A percentile compares a stretch with the other conserved stretches of the same genome.
Conservation (phyloP, 371 early-diverging fungal genomes). For the Apophysomyces elegans region DNA sequence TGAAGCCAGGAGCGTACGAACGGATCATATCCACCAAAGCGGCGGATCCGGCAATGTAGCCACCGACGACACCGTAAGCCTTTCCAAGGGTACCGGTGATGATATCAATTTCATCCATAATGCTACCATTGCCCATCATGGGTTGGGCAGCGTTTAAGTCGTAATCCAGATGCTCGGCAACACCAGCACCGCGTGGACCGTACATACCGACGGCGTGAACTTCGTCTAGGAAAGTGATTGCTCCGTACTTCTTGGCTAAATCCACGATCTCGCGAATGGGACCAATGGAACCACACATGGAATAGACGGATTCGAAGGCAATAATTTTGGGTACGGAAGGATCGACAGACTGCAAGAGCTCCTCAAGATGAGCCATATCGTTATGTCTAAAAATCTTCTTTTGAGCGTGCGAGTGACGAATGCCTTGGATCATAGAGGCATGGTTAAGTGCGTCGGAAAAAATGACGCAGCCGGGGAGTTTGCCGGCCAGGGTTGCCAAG, state of each 20-base stretch:
- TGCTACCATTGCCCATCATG: slow-evolving; percentile 59
- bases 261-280: slow-evolving; percentile 92
- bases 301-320: slow-evolving; percentile 98
- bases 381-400: slow-evolving; percentile 97
- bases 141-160: slow-evolving; percentile 63
- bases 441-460: slow-evolving; percentile 96
- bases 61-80: slow-evolving; percentile 97
- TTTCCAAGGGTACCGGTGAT: slow-evolving; percentile 98
- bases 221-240: slow-evolving; percentile 97
- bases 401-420: slow-evolving; percentile 88
- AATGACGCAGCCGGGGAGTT: slow-evolving; percentile 93
- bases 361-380: slow-evolving; percentile 90
- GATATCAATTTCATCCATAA: slow-evolving; percentile 94
- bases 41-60: slow-evolving; percentile 94
- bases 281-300: slow-evolving; percentile 98
- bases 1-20: slow-evolving; percentile 98
- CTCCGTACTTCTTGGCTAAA: slow-evolving; percentile 96
- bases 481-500: slow-evolving; percentile 87
- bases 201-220: slow-evolving; percentile 99
- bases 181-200: slow-evolving; percentile 95
- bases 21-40: slow-evolving; percentile 94
- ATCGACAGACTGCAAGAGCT: slow-evolving; percentile 78
- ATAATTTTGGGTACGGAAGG: slow-evolving; percentile 91
- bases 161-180: slow-evolving; percentile 94
- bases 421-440: slow-evolving; percentile 99